These are phyloP conservation scores for Botrytis tulipae DNA, from an alignment of 2,329 filamentous ascomycete species.

Conservation along the genomic window DNA sequence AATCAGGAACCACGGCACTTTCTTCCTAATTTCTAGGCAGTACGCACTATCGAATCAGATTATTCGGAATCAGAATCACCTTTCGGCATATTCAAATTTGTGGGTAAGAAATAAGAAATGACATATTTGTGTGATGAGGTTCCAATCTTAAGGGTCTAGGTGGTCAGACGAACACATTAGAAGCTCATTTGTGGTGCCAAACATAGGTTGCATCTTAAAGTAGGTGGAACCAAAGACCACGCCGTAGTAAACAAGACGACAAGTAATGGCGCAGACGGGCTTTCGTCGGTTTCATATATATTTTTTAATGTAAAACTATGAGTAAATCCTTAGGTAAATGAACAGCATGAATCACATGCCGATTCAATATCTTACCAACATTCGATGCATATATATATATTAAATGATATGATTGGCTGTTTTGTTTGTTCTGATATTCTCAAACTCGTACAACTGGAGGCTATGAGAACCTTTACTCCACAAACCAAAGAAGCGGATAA, in stretches of 20 bases:
- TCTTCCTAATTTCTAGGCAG: background rate
- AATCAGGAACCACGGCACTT: conserved; percentile 1
- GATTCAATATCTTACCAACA: background rate
- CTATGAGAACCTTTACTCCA: background rate
- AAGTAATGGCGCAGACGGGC: conserved; percentile 7
- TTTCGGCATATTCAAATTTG: background rate
- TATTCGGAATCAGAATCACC: background rate
- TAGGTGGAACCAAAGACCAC: background rate
- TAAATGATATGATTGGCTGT: background rate
- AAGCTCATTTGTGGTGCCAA: background rate
- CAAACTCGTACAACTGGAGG: conserved; percentile 5
- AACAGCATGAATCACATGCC: background rate
- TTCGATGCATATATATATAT: background rate
- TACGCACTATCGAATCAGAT: background rate
- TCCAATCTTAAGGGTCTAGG: background rate
- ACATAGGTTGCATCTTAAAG: conserved; percentile 3
- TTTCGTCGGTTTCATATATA: conserved; percentile 17
- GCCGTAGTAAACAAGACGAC: background rate
- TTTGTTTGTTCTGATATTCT: background rate
- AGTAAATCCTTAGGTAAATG: background rate
- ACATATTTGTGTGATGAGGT: background rate
- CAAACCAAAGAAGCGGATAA: conserved; percentile 9
- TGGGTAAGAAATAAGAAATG: background rate
- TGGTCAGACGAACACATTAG: conserved; percentile 21
- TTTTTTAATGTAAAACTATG: background rate